These are phyloP conservation scores for Paxillus involutus DNA, from an alignment of 768 basidiomycete species.

Conservation along the genomic window DNA sequence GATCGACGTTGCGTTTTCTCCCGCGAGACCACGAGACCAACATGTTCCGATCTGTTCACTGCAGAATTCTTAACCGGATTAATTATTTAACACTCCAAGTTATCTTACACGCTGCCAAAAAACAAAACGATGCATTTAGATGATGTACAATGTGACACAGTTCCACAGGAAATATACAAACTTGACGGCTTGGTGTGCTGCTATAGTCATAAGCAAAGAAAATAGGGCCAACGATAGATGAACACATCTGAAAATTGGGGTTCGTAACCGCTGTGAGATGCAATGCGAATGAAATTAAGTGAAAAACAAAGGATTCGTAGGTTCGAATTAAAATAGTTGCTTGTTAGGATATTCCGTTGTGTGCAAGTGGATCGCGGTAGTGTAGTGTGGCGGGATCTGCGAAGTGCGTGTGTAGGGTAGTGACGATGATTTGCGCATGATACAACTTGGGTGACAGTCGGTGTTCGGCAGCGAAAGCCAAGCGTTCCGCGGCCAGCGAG, in stretches of 20 bases:
- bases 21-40: too few relatives aligned
- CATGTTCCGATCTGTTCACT: too few relatives aligned
- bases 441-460: slow-evolving; percentile 16
- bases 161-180: slow-evolving; percentile 18
- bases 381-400: background rate
- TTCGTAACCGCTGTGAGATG: slow-evolving; percentile 15
- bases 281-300: slow-evolving; percentile 11
- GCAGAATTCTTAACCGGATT: too few relatives aligned
- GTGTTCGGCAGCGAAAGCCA: slow-evolving; percentile 8
- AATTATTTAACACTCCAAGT: too few relatives aligned
- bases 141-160: slow-evolving; percentile 5
- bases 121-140: slow-evolving; percentile 2
- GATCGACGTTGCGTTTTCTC: too few relatives aligned
- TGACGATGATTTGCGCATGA: slow-evolving; percentile 14
- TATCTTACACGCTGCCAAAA: background rate
- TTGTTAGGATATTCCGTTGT: slow-evolving; percentile 8
- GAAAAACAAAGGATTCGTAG: slow-evolving; percentile 4
- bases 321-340: slow-evolving; percentile 20
- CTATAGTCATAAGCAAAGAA: background rate
- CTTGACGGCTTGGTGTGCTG: background rate
- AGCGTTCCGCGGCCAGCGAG: slow-evolving; percentile 8
- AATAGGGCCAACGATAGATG: slow-evolving; percentile 11
- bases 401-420: slow-evolving; percentile 8
- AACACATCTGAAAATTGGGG: slow-evolving; percentile 16
- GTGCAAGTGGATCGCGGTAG: background rate